A percentile compares a stretch with the other conserved stretches of the same genome.
phyloP scores from a whole-genome alignment of 192 early-diverging fungal genomes.

The Backusella morwellensis region DNA sequence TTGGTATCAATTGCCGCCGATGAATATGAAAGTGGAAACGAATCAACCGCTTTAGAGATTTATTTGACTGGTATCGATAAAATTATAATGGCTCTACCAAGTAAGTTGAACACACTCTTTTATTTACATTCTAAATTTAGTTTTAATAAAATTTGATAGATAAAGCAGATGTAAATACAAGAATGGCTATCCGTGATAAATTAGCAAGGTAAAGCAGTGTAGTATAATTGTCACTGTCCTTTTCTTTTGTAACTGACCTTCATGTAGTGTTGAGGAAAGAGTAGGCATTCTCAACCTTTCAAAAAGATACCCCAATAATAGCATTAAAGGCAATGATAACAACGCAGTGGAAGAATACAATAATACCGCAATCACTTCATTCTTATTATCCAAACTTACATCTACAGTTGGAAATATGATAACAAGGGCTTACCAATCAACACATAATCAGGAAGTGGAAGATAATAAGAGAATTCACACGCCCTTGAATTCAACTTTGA shows the following conservation, averaged over 20 bases:
- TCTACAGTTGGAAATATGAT: not conserved
- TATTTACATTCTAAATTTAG: not conserved
- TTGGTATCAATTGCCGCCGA: conserved; percentile 28
- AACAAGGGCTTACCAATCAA: not conserved
- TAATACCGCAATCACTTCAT: conserved; percentile 37
- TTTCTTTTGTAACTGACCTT: not conserved
- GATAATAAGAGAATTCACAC: not conserved
- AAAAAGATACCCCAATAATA: not conserved
- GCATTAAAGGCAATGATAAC: not conserved
- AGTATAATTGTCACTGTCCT: not conserved
- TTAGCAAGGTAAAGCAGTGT: conserved; percentile 10
- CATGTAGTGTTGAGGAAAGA: conserved; percentile 16
- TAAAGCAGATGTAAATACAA: conserved; percentile 21
- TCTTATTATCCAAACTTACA: conserved; percentile 40
- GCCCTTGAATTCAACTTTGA: not conserved
- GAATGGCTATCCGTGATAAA: conserved; percentile 22
- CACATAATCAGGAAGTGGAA: not conserved
- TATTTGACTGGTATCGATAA: conserved; percentile 34
- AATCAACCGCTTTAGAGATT: conserved; percentile 22
- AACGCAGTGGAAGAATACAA: not conserved
- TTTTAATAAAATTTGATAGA: not conserved
- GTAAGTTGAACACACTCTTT: conserved; percentile 7
- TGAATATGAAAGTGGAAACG: conserved; percentile 29
- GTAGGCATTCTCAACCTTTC: conserved; percentile 20
- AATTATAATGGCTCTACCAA: conserved; percentile 29